Conservation (phyloP, 345 rosid genomes). For the Rhizophora apiculata region DNA sequence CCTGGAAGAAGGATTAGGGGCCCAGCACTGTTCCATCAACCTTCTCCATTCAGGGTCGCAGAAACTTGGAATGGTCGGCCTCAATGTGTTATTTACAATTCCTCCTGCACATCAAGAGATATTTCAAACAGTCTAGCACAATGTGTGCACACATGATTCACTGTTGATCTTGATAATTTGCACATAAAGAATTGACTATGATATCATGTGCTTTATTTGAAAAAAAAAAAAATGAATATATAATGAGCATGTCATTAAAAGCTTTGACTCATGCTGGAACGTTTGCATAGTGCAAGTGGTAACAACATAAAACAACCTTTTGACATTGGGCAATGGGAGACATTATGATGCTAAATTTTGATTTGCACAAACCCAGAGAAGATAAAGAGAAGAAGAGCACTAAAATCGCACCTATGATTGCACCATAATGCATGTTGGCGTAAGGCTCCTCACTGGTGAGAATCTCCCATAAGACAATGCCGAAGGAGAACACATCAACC, state of each 20-base stretch:
- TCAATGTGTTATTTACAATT: conserved; percentile 69
- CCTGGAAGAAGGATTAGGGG: conserved; percentile 66
- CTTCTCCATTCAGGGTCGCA: conserved; percentile 72
- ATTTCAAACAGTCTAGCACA: background rate
- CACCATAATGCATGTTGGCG: conserved; percentile 83
- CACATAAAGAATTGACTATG: too few relatives aligned
- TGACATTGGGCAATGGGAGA: too few relatives aligned
- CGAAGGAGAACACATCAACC: conserved; percentile 87
- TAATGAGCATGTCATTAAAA: too few relatives aligned
- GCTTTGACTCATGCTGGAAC: too few relatives aligned
- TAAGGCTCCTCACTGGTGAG: conserved; percentile 87
- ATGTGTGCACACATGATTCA: too few relatives aligned
- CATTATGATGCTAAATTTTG: too few relatives aligned
- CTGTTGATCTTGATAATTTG: background rate
- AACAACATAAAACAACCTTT: too few relatives aligned
- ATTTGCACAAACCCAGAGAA: background rate
- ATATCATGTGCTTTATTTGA: too few relatives aligned
- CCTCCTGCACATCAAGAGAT: conserved; percentile 47
- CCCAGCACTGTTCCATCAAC: conserved; percentile 80
- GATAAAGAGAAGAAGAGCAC: conserved; percentile 1
- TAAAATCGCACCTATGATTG: conserved; percentile 61
- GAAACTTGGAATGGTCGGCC: conserved; percentile 63
- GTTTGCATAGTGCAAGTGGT: too few relatives aligned
- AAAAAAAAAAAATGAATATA: too few relatives aligned
- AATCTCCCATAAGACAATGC: conserved; percentile 86